Evolutionary conservation across 1,284 basidiomycete species (phyloP).

Genomic region (Puccinia triticina): DNA sequence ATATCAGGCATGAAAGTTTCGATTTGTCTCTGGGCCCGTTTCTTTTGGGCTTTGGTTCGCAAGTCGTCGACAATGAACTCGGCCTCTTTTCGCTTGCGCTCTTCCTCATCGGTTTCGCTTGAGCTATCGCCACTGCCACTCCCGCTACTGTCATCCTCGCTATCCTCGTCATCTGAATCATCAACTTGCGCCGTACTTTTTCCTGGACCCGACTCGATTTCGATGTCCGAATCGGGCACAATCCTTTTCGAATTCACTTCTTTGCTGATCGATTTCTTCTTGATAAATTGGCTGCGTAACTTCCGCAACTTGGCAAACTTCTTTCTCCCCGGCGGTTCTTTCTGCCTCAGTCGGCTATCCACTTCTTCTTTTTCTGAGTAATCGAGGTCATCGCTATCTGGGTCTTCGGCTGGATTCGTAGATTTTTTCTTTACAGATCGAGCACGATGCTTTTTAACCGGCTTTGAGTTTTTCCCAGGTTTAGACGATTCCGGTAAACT

Average conservation of each 20-base stretch:
- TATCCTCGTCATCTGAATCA: background rate
- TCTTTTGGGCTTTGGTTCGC: background rate
- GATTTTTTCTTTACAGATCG: conserved; percentile 15
- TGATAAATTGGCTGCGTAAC: background rate
- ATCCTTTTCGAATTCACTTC: conserved; percentile 40
- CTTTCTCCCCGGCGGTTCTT: background rate
- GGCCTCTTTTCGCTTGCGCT: background rate
- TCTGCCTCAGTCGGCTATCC: conserved; percentile 29
- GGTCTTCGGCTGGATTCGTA: conserved; percentile 25
- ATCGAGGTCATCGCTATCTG: conserved; percentile 18
- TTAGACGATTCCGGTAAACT: background rate
- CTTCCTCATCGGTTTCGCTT: conserved; percentile 43
- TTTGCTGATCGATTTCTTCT: conserved; percentile 24
- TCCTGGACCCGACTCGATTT: background rate
- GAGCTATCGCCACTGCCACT: background rate
- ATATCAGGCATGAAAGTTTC: conserved; percentile 8
- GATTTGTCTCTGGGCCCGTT: conserved; percentile 14
- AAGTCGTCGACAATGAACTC: conserved; percentile 46
- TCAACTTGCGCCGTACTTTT: background rate
- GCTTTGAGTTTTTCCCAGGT: background rate
- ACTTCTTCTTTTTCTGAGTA: conserved; percentile 40
- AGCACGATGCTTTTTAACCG: background rate
- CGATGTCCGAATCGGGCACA: conserved; percentile 42
- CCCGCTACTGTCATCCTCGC: conserved; percentile 9
- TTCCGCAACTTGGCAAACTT: conserved; percentile 25